Base-by-base conservation (phyloP, 371 early-diverging fungal genomes). In the Mortierella sp. region DNA sequence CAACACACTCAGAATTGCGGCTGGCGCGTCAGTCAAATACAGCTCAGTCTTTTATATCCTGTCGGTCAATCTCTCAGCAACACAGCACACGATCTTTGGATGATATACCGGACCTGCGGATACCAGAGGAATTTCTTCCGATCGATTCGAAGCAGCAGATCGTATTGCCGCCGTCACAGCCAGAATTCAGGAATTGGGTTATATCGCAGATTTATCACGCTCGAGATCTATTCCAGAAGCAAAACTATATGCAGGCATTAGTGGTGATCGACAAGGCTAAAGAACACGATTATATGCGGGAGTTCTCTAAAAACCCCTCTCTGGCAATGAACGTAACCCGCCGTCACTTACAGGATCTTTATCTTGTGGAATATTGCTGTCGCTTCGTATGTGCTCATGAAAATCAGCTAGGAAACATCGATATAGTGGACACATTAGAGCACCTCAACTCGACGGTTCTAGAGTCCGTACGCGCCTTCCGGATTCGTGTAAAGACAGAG, bases 301-400 rank as follows among this genome's bases (percentile, higher is more conserved):
- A 57, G 24, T 52, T 78, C 21, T 43, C 60, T 1, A 59, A 50
- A 19, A 43, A 66, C 16, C 58, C 38, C 1, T 40, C 63, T 22
- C 32, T 63, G 16, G 40, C 70, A n/a, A 22, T 70, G 4, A 63
- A 38, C n/a, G 53, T 43, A 19, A 38, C 63, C 10, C 70, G 53
- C 1, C 67, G 57, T 43, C 74, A 74, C 28, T 28, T 70, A 3
- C 74, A 78, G 67, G 79, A 78, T 58, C 48, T 78, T 21, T 15
- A 58, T 28, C 63, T 78, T 5, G 68, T 70, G 15, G 79, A 78
- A 40, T 78, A 69, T 36, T 78, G 79, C 24, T 78, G 79, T 33
- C 60, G 68, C 4, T 67, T 78, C 6, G 47, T 58, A 7, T 59
- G 52, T 21, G 57, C 67, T 4, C 70, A 74, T 15, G 79, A 78